Evolutionary conservation across 1,284 basidiomycete species (phyloP), one percentile per base, ranked within the genome.

Genomic region (Coriolopsis trogii): DNA sequence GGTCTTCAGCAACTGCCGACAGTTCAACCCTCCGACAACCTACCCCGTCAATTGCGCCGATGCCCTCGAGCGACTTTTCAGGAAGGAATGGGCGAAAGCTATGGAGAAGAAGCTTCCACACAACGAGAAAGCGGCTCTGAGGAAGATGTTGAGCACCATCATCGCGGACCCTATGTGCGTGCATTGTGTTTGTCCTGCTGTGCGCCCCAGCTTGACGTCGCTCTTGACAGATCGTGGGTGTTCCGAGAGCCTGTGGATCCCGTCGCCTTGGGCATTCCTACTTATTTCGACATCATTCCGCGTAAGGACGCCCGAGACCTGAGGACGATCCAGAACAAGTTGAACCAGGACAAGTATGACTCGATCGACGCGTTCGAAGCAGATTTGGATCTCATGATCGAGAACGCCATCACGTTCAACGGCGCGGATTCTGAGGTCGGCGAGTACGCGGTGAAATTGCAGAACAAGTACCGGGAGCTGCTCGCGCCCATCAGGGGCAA

Each of bases 241-340:
- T 96, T 95, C 75, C 84, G 83, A 46, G 88, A 91, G 55, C 87
- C 93, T n/a, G 93, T 95, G 13, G 88, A 92, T 66, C 88, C 90
- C 2, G 77, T 91, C 33, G 72, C 77, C 2, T 72, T 93, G 23
- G 81, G 81, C 13, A 91, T 96, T 42, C 93, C 93, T 4, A 86
- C 84, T 13, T 96, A 95, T 67, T 87, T 85, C 67, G 83, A 91
- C 37, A 72, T 95, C 50, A 90, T 97, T 61, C 85, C 87, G 6
- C 80, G 77, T 54, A 90, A 92, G 62, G 87, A 96, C 59, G 93
- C 94, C 2, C 84, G 96, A 31, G 96, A 98, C 72, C 74, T 99
- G 48, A 75, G 79, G 47, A 85, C 89, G 33, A 96, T 99, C 66
- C 84, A 87, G 58, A 74, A 78, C 57, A 95, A 92, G 65, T 75